Percentiles rank a stretch among this genome's conserved stretches.
Conservation (phyloP, 495 filamentous ascomycete species). For the Talaromyces wortmannii region DNA sequence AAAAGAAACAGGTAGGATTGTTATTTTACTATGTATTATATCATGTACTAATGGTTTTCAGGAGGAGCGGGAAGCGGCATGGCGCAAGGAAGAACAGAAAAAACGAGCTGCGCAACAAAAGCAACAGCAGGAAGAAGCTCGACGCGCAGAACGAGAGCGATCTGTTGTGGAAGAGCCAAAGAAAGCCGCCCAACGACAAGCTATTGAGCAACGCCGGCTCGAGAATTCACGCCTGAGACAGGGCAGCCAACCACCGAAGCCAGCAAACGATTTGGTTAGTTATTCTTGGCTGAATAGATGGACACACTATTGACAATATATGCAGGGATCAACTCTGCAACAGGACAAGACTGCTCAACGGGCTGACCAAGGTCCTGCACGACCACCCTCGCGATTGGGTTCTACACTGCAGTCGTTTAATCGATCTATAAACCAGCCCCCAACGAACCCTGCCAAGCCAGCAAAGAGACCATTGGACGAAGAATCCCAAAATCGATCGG, state of each 20-base stretch:
- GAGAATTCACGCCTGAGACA: conserved; percentile 63
- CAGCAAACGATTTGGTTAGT: conserved; percentile 35
- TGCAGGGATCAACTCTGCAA: conserved; percentile 26
- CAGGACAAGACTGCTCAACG: conserved; percentile 37
- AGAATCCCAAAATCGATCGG: conserved; percentile 38
- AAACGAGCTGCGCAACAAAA: conserved; percentile 42
- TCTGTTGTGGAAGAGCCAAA: conserved; percentile 47
- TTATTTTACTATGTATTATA: conserved; percentile 1
- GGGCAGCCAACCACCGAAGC: conserved; percentile 29
- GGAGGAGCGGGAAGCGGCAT: conserved; percentile 72
- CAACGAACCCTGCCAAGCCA: conserved; percentile 58
- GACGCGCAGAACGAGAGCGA: conserved; percentile 38
- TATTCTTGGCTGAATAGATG: neutral
- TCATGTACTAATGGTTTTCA: conserved; percentile 11
- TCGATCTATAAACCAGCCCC: conserved; percentile 41
- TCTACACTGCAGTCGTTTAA: conserved; percentile 38
- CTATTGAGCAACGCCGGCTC: conserved; percentile 54
- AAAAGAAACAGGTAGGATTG: conserved; percentile 54
- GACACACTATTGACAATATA: conserved; percentile 4
- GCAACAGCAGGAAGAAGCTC: conserved; percentile 41
- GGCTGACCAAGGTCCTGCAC: conserved; percentile 39
- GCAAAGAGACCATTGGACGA: conserved; percentile 54
- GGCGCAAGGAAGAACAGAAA: conserved; percentile 71
- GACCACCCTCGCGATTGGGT: conserved; percentile 49
- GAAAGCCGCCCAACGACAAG: conserved; percentile 64